phyloP scores from a whole-genome alignment of 352 stramenopile genomes.

The Phytophthora hybrid region DNA sequence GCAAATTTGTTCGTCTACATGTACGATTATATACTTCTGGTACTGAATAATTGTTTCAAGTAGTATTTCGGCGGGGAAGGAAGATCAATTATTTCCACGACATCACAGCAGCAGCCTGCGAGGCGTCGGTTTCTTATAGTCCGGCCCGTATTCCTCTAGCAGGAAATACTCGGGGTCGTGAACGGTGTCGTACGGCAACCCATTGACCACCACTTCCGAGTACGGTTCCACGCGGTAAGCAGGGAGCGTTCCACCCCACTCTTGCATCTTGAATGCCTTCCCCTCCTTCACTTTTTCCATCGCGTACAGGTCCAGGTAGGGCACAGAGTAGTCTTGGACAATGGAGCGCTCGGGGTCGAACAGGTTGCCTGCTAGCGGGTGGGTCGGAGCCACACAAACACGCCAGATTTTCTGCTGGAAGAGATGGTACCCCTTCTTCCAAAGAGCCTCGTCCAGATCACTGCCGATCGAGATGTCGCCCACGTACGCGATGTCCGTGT shows the following conservation, averaged over 20 bases:
- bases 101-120: neutral
- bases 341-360: slow-evolving; percentile 29
- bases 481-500: slow-evolving; percentile 50
- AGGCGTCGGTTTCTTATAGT: slow-evolving; percentile 30
- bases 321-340: slow-evolving; percentile 10
- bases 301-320: slow-evolving; percentile 47
- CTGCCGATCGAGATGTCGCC: slow-evolving; percentile 1
- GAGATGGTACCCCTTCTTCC: slow-evolving; percentile 52
- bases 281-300: slow-evolving; percentile 6
- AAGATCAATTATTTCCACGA: neutral
- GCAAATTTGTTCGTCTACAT: too few species aligned
- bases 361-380: slow-evolving; percentile 40
- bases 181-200: slow-evolving; percentile 36
- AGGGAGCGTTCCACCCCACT: slow-evolving; percentile 10
- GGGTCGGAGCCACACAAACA: slow-evolving; percentile 43
- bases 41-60: neutral
- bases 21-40: neutral
- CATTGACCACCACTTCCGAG: slow-evolving; percentile 28
- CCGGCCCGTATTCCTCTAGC: slow-evolving; percentile 32
- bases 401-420: slow-evolving; percentile 39
- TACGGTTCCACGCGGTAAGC: slow-evolving; percentile 25
- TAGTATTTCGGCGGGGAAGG: neutral
- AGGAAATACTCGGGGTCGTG: slow-evolving; percentile 38
- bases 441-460: slow-evolving; percentile 21
- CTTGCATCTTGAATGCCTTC: slow-evolving; percentile 22